Evolutionary conservation across 257 asterid genomes (phyloP).

Genomic region (Verbena officinalis): DNA sequence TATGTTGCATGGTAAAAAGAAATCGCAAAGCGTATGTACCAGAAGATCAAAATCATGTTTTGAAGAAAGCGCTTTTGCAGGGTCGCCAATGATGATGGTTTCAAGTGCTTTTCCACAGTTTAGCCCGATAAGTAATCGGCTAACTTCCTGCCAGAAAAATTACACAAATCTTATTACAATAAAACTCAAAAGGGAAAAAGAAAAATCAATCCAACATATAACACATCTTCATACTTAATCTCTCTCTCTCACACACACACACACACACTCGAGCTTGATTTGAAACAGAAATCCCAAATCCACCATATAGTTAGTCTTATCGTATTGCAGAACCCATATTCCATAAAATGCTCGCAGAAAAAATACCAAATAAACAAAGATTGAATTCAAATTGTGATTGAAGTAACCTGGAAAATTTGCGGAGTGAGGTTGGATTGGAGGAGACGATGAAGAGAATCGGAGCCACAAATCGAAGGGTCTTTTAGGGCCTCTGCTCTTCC

Average conservation of each 20-base stretch:
- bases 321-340: neutral
- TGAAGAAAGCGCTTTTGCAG: conserved; percentile 60
- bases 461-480: conserved; percentile 67
- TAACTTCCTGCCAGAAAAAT: conserved; percentile 58
- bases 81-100: conserved; percentile 48
- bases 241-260: no score
- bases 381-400: no score
- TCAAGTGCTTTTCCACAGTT: conserved; percentile 78
- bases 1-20: neutral
- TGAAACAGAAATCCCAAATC: neutral
- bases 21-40: conserved; percentile 39
- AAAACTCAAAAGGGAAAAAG: neutral
- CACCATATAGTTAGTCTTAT: no score
- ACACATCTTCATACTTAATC: neutral
- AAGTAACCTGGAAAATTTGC: conserved; percentile 55
- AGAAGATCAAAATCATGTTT: conserved; percentile 83
- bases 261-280: no score
- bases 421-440: conserved; percentile 61
- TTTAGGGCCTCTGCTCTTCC: conserved; percentile 31
- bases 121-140: conserved; percentile 77
- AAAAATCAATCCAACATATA: neutral
- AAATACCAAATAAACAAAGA: neutral
- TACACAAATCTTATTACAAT: neutral
- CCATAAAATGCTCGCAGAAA: neutral
- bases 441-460: conserved; percentile 65